A percentile compares a stretch with the other conserved stretches of the same genome.
phyloP scores from a whole-genome alignment of 1,284 basidiomycete species.

The Boletellus deceptivus region DNA sequence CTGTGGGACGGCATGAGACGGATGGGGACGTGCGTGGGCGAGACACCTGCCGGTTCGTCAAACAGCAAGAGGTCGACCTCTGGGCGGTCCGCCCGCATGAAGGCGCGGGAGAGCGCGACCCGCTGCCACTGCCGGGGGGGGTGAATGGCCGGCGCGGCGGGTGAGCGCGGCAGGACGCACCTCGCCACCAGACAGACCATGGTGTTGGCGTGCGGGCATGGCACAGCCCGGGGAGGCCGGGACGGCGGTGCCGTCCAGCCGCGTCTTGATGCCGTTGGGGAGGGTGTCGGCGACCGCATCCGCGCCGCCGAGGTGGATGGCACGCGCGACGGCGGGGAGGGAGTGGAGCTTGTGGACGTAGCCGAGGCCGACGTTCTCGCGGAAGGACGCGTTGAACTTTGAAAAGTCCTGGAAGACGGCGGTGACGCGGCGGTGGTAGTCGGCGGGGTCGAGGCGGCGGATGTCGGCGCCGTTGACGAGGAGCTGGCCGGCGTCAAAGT shows the following conservation, averaged over 20 bases:
- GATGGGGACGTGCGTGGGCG: conserved; percentile 5
- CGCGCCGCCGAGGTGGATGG: conserved; percentile 66
- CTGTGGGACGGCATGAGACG: conserved; percentile 35
- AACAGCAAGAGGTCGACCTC: conserved; percentile 76
- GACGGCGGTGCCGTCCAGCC: conserved; percentile 56
- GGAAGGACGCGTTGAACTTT: conserved; percentile 68
- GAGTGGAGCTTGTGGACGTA: conserved; percentile 56
- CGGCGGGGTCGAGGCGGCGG: conserved; percentile 57
- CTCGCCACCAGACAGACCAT: conserved; percentile 77
- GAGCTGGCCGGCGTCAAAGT: conserved; percentile 65
- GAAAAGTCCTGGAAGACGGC: conserved; percentile 84
- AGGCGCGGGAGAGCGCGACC: conserved; percentile 78
- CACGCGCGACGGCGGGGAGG: conserved; percentile 52
- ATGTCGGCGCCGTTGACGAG: conserved; percentile 68
- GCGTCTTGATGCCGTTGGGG: conserved; percentile 65
- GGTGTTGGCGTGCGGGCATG: conserved; percentile 38
- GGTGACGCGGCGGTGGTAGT: conserved; percentile 69
- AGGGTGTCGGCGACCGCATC: conserved; percentile 57
- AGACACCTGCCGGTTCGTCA: conserved; percentile 67
- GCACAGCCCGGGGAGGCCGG: conserved; percentile 17
- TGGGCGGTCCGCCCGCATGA: conserved; percentile 75
- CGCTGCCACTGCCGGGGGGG: conserved; percentile 69
- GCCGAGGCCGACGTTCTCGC: conserved; percentile 79
- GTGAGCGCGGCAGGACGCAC: conserved; percentile 39
- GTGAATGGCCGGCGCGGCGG: conserved; percentile 18